These are phyloP conservation scores for Lodderomyces parapsilosis DNA, from an alignment of 1,139 yeast species.

Conservation along the genomic window DNA sequence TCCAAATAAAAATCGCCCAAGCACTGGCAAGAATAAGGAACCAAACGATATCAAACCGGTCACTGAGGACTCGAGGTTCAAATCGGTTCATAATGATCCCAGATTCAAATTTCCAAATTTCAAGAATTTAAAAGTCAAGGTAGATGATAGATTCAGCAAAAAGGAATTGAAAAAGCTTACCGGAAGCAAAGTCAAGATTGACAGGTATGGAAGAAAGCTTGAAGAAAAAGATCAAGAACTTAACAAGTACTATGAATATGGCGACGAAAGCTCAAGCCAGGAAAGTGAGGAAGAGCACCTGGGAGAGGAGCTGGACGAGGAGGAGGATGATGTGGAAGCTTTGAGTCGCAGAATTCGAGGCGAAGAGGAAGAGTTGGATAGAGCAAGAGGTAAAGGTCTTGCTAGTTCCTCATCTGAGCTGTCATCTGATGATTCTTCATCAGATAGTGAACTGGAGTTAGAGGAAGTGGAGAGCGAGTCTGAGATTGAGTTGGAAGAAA, in stretches of 20 bases:
- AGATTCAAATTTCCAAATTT: conserved; percentile 75
- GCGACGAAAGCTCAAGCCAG: conserved; percentile 26
- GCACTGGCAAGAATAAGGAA: neutral
- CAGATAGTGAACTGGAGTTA: conserved; percentile 9
- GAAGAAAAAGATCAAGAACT: conserved; percentile 39
- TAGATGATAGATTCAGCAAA: conserved; percentile 83
- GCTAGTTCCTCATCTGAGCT: conserved; percentile 17
- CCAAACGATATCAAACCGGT: conserved; percentile 25
- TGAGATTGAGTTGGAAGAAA: conserved; percentile 55
- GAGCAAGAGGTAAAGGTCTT: conserved; percentile 70
- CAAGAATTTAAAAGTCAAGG: conserved; percentile 69
- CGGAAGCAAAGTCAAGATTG: conserved; percentile 61
- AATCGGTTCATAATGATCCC: conserved; percentile 82
- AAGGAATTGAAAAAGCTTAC: conserved; percentile 65
- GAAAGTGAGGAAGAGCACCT: conserved; percentile 23
- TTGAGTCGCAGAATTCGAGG: conserved; percentile 15
- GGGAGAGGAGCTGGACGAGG: conserved; percentile 22
- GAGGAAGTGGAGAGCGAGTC: conserved; percentile 40
- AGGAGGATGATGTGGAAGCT: conserved; percentile 13
- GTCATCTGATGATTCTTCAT: conserved; percentile 23
- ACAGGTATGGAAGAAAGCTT: conserved; percentile 81
- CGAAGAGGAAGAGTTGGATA: conserved; percentile 40
- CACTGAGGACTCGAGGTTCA: conserved; percentile 71
- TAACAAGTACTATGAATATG: conserved; percentile 64
- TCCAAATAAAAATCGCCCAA: no score